Evolutionary conservation across 225 moss, liverwort and hornwort genomes (phyloP).

Genomic region (Asterella californica): DNA sequence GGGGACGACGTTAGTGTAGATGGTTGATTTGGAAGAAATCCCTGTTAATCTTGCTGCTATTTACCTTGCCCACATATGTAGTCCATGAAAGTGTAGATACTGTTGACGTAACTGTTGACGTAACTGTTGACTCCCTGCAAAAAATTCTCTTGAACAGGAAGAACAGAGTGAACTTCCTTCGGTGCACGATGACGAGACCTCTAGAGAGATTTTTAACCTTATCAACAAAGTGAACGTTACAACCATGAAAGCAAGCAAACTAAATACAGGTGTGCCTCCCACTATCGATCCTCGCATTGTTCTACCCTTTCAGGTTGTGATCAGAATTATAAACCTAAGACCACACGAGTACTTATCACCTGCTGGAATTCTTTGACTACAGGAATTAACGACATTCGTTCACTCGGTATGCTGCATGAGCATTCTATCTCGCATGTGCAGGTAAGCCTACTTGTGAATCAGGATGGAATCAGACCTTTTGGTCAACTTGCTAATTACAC

Average conservation of each 20-base stretch:
- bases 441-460: conserved; percentile 6
- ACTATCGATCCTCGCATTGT: conserved; percentile 21
- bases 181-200: conserved; percentile 82
- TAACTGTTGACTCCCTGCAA: background rate
- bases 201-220: conserved; percentile 72
- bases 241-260: conserved; percentile 48
- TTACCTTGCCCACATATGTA: background rate
- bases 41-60: background rate
- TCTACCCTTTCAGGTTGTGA: background rate
- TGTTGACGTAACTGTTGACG: background rate
- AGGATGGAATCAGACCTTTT: background rate
- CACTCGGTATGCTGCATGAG: conserved; percentile 13
- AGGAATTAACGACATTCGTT: conserved; percentile 37
- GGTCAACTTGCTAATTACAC: background rate
- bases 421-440: conserved; percentile 28
- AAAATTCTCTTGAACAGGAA: conserved; percentile 51
- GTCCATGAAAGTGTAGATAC: background rate
- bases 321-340: background rate
- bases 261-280: conserved; percentile 20
- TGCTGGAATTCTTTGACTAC: background rate
- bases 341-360: background rate
- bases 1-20: no score
- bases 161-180: conserved; percentile 68
- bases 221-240: conserved; percentile 94
- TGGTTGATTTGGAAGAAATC: background rate